A percentile compares a stretch with the other conserved stretches of the same genome.
phyloP scores from a whole-genome alignment of 352 stramenopile genomes.

The Poterioochromonas sp. region DNA sequence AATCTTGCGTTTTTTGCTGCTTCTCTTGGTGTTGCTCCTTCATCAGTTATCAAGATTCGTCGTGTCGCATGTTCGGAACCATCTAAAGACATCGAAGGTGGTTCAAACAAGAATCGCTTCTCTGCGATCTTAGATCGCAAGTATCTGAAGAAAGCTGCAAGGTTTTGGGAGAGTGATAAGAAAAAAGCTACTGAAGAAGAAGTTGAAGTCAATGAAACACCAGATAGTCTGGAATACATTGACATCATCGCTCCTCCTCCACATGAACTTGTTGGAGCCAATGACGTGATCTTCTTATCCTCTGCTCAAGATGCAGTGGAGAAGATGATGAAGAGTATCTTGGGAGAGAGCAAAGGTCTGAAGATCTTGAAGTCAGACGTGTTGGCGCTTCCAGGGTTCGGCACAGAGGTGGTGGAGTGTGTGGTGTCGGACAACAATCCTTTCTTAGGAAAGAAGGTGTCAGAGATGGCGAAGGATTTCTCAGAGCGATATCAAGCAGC shows the following conservation, averaged over 20 bases:
- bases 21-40: not conserved
- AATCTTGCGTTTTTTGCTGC: not conserved
- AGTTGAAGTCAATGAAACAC: not conserved
- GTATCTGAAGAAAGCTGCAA: not conserved
- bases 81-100: not conserved
- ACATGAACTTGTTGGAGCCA: slow-evolving; percentile 39
- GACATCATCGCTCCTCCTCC: slow-evolving; percentile 43
- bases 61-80: not conserved
- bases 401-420: slow-evolving; percentile 33
- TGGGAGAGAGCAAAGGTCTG: slow-evolving; percentile 36
- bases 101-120: not conserved
- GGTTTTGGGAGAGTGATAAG: not conserved
- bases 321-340: slow-evolving; percentile 22
- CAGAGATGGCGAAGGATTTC: slow-evolving; percentile 39
- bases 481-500: not conserved
- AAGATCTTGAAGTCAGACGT: slow-evolving; percentile 43
- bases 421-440: slow-evolving; percentile 43
- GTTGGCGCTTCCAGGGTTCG: slow-evolving; percentile 42
- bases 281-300: slow-evolving; percentile 45
- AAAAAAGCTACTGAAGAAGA: not conserved
- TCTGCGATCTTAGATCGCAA: not conserved
- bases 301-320: not conserved
- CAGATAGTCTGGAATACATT: slow-evolving; percentile 31
- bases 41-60: slow-evolving; percentile 9
- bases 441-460: slow-evolving; percentile 40